Base-by-base conservation (phyloP, 163 green algal species). In the Smithsoniella earleae region DNA sequence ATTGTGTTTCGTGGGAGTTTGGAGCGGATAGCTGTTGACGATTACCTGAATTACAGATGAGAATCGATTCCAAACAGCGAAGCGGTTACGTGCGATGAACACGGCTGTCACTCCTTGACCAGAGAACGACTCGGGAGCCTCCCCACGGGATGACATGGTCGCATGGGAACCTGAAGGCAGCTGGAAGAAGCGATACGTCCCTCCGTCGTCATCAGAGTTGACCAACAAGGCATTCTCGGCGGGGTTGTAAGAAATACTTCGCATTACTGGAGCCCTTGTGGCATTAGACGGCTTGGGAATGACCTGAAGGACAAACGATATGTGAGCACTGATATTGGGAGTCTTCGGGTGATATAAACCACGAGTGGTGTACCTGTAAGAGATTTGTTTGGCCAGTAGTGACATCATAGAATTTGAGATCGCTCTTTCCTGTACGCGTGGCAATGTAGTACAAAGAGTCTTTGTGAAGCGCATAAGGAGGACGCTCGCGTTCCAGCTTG, bases 51-150 rank as follows among this genome's bases (percentile, higher is more conserved):
- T 92, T 36, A 86, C 81, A 83, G 90, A 89, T 44, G 78, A 74
- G 27, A 76, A 62, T 76, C 91, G 92, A 86, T 99, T 95, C 76
- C 98, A 87, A 65, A 95, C 86, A 0, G 93, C 93, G 83, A 99
- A 99, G 45, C 95, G 84, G 85, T 99, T 98, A 75, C 95, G 87
- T 2, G 94, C 95, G 49, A 99, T 93, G 86, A 98, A 99, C n/a
- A 97, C 92, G 0, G 94, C 90, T 0, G 82, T 89, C 0, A 75
- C 77, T 66, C 89, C 90, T 55, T 86, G 69, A 38, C 92, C 93
- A 2, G 37, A 27, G 37, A 40, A 75, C 37, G 38, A 16, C 33
- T 62, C 37, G 34, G 36, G 37, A 43, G 27, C 38, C 66, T 75
- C 38, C 30, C 38, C 66, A 63, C 37, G 66, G 10, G 45, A 58